These are phyloP conservation scores for Leccinum olivaceopallidum DNA, from an alignment of 768 basidiomycete genomes.

Conservation along the genomic window DNA sequence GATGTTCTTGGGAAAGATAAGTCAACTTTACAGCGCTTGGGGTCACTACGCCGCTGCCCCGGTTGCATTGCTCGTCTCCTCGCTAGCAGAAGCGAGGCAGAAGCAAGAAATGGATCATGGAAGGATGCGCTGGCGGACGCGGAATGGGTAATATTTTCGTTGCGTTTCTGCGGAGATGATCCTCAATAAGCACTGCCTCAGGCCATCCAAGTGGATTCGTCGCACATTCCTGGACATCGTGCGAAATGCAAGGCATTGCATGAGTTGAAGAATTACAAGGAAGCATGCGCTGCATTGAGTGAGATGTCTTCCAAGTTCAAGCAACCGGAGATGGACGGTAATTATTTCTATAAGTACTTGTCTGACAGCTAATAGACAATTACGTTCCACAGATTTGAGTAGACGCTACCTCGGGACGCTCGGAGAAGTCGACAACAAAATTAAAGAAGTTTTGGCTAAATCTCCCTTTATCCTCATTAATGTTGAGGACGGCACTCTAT, in stretches of 20 bases:
- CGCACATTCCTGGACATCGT: conserved; percentile 2
- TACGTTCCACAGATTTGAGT: background rate
- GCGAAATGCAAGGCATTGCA: conserved; percentile 3
- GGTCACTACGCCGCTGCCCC: background rate
- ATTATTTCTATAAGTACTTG: background rate
- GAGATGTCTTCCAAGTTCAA: background rate
- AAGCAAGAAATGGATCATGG: background rate
- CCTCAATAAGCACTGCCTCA: background rate
- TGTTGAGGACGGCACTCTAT: conserved; percentile 7
- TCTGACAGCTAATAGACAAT: background rate
- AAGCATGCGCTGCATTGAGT: background rate
- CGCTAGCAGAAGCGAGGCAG: conserved; percentile 7
- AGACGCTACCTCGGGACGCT: background rate
- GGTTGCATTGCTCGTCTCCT: conserved; percentile 8
- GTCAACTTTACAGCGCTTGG: background rate
- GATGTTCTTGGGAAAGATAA: background rate
- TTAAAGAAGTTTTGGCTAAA: background rate
- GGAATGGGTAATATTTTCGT: conserved; percentile 1
- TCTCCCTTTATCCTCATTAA: conserved; percentile 16
- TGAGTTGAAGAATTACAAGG: background rate
- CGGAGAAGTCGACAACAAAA: background rate
- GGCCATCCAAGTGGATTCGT: conserved; percentile 7
- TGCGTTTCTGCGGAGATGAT: background rate
- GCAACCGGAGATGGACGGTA: background rate
- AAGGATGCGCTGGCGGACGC: conserved; percentile 6